Conservation (phyloP, 1,284 basidiomycete genomes). For the Hemileia vastatrix region DNA sequence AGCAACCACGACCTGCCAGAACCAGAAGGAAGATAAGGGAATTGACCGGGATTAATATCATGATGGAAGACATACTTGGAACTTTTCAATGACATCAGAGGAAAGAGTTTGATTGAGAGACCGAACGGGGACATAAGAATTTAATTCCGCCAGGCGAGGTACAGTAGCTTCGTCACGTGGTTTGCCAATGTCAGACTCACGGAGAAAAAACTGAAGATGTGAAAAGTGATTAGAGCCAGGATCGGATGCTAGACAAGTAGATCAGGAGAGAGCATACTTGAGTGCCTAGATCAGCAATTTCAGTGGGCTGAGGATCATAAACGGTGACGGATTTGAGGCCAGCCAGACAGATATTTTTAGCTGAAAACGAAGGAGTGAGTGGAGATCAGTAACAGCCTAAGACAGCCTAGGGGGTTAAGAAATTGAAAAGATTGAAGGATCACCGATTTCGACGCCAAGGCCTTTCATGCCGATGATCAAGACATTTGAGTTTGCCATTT, state of each 20-base stretch:
- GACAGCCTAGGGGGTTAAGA: not conserved
- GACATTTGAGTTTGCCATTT: slow-evolving; percentile 93
- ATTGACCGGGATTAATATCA: too few relatives aligned
- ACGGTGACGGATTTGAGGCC: slow-evolving; percentile 97
- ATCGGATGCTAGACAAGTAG: slow-evolving; percentile 1
- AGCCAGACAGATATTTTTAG: slow-evolving; percentile 90
- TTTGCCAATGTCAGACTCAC: slow-evolving; percentile 75
- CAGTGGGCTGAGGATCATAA: slow-evolving; percentile 82
- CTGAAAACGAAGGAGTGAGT: slow-evolving; percentile 49
- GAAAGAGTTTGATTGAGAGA: not conserved
- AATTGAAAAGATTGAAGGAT: slow-evolving; percentile 19
- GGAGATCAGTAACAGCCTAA: not conserved
- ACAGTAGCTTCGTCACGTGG: slow-evolving; percentile 75
- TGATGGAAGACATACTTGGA: slow-evolving; percentile 10
- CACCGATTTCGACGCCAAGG: slow-evolving; percentile 91
- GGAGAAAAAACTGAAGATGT: slow-evolving; percentile 73
- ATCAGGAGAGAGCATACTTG: slow-evolving; percentile 54
- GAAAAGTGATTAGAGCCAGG: slow-evolving; percentile 21
- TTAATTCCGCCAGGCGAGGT: slow-evolving; percentile 86
- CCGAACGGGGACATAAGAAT: slow-evolving; percentile 82
- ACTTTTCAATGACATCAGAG: slow-evolving; percentile 8
- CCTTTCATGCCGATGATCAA: slow-evolving; percentile 88
- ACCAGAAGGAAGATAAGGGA: not conserved
- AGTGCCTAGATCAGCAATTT: slow-evolving; percentile 78
- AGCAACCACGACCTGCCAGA: slow-evolving; percentile 69